Conservation (phyloP, 805 yeast species). For the Suhomyces pyralidae region DNA sequence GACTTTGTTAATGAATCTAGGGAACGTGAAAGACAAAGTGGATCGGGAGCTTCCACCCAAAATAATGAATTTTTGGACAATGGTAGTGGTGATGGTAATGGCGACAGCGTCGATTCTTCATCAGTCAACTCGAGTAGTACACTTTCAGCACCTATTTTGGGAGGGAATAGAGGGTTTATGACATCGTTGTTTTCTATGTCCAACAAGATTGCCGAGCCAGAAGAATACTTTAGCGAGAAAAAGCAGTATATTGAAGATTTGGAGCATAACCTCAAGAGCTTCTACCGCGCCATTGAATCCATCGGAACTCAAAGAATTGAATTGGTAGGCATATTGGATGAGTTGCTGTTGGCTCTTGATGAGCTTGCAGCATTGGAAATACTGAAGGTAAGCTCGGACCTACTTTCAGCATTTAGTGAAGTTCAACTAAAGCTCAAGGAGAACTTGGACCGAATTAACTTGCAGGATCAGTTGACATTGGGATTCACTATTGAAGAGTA, state of each 20-base stretch:
- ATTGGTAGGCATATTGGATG: constrained; percentile 63
- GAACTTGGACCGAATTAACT: constrained; percentile 68
- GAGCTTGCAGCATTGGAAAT: constrained; percentile 73
- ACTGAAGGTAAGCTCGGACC: constrained; percentile 58
- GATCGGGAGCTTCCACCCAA: constrained; percentile 46
- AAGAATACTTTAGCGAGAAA: constrained; percentile 70
- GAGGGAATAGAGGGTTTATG: constrained; percentile 53
- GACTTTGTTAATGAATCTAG: constrained; percentile 67
- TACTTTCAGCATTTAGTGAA: constrained; percentile 67
- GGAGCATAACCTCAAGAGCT: constrained; percentile 67
- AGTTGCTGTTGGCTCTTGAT: constrained; percentile 52
- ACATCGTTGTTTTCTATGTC: constrained; percentile 69
- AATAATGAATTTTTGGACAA: constrained; percentile 33
- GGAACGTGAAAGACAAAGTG: constrained; percentile 61
- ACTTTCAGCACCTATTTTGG: constrained; percentile 13
- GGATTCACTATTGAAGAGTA: constrained; percentile 90
- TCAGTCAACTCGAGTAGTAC: constrained; percentile 3
- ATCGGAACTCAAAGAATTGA: constrained; percentile 76
- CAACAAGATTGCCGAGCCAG: constrained; percentile 71
- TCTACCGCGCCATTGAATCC: constrained; percentile 68
- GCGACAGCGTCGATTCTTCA: constrained; percentile 15
- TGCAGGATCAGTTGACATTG: constrained; percentile 82
- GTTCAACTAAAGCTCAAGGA: constrained; percentile 71
- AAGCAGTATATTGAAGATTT: constrained; percentile 65
- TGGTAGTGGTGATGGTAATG: neutral